Percentiles rank a stretch among this genome's conserved stretches.
Evolutionary conservation across 2,329 filamentous ascomycete genomes (phyloP).

Genomic region (Alternaria postmessia): DNA sequence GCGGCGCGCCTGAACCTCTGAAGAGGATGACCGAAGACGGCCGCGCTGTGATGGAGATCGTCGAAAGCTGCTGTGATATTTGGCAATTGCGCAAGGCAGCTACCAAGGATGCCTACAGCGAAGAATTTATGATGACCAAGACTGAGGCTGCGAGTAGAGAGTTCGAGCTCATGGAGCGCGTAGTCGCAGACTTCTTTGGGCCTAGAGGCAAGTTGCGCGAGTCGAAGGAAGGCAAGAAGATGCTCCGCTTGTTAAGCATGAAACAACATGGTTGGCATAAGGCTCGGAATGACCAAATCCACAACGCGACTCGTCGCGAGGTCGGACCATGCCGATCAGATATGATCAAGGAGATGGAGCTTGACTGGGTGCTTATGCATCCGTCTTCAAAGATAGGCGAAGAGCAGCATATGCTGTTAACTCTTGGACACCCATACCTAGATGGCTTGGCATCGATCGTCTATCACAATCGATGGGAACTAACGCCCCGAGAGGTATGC

Average conservation of each 20-base stretch:
- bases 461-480: conserved; percentile 12
- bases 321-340: neutral
- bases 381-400: neutral
- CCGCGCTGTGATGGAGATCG: conserved; percentile 18
- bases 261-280: conserved; percentile 13
- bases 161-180: conserved; percentile 15
- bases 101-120: conserved; percentile 3
- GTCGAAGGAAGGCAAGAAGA: conserved; percentile 12
- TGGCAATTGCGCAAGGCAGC: conserved; percentile 26
- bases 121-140: conserved; percentile 14
- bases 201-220: conserved; percentile 2
- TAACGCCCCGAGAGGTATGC: conserved; percentile 21
- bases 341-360: conserved; percentile 8
- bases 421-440: conserved; percentile 23
- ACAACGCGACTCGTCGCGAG: conserved; percentile 14
- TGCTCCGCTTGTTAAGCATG: conserved; percentile 9
- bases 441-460: conserved; percentile 17
- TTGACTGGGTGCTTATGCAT: conserved; percentile 11
- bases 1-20: conserved; percentile 8
- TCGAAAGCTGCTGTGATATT: conserved; percentile 28
- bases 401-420: conserved; percentile 18
- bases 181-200: conserved; percentile 16
- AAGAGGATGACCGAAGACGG: conserved; percentile 20
- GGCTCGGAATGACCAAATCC: conserved; percentile 4
- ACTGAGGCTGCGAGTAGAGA: conserved; percentile 14